Evolutionary conservation across 208 protist species (phyloP).

Genomic region (Acanthamoeba sp.): DNA sequence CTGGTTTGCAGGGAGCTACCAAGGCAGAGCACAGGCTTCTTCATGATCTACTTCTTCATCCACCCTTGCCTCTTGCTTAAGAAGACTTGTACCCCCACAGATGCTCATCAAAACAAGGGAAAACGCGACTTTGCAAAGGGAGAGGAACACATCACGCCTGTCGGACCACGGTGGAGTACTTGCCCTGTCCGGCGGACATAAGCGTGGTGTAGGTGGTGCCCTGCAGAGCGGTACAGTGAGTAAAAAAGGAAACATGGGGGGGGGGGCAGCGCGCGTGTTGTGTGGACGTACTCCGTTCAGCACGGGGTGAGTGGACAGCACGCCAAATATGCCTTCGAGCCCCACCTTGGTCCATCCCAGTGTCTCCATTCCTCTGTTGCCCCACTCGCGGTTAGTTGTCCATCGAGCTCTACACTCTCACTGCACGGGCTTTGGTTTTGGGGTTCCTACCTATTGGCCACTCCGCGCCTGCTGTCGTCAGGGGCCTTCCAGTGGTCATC

Average conservation of each 20-base stretch:
- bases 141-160: no score
- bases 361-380: neutral
- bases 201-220: slow-evolving; percentile 39
- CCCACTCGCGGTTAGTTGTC: neutral
- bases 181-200: slow-evolving; percentile 15
- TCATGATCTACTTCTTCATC: no score
- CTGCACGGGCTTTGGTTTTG: no score
- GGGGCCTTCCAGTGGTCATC: slow-evolving; percentile 20
- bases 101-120: no score
- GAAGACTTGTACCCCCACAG: no score
- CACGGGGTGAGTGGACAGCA: slow-evolving; percentile 11
- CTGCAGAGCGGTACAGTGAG: neutral
- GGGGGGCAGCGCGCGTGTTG: neutral
- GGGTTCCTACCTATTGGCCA: neutral
- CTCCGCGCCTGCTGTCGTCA: neutral
- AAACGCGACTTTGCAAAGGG: no score
- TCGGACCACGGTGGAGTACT: slow-evolving; percentile 8
- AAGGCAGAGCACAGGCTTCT: no score
- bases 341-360: slow-evolving; percentile 22
- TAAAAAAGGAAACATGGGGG: neutral
- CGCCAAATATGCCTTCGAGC: neutral
- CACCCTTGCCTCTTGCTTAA: no score
- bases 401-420: no score
- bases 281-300: slow-evolving; percentile 8
- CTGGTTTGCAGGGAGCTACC: no score